Conservation (phyloP, 805 yeast species). For the Scheffersomyces coipomensis region DNA sequence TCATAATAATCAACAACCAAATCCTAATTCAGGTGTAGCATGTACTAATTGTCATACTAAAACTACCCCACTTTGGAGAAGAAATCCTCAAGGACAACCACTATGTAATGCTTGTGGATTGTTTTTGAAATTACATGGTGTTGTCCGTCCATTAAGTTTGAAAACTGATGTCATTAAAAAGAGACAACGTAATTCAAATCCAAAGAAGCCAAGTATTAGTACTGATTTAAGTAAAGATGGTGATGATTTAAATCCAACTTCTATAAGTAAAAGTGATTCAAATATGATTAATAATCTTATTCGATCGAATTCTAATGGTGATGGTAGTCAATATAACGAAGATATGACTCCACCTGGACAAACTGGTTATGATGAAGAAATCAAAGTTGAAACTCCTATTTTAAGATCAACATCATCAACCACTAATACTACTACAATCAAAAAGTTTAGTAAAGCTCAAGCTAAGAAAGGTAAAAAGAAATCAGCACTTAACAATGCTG, state of each 20-base stretch:
- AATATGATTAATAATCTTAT: constrained; percentile 1
- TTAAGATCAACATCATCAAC: constrained; percentile 1
- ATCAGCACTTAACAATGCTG: not conserved
- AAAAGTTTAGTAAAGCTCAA: not conserved
- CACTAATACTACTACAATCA: not conserved
- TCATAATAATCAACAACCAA: not conserved
- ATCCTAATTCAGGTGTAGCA: constrained; percentile 15
- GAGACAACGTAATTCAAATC: constrained; percentile 58
- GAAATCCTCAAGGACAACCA: constrained; percentile 90
- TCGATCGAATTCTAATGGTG: not conserved
- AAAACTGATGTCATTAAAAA: constrained; percentile 92
- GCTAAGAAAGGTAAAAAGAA: not conserved
- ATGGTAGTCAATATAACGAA: not conserved
- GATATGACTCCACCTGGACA: not conserved
- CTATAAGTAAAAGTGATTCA: constrained; percentile 11
- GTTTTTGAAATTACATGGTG: constrained; percentile 91
- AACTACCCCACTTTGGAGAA: constrained; percentile 93
- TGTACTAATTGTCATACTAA: constrained; percentile 91
- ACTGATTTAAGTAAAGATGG: constrained; percentile 33
- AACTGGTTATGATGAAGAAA: not conserved
- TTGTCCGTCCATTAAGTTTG: constrained; percentile 84
- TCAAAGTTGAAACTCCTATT: constrained; percentile 1
- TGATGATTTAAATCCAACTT: constrained; percentile 50
- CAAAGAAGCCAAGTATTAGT: constrained; percentile 18
- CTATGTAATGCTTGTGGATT: constrained; percentile 96